These are phyloP conservation scores for Xylariaceae sp. DNA, from an alignment of 2,329 filamentous ascomycete genomes.

Conservation along the genomic window DNA sequence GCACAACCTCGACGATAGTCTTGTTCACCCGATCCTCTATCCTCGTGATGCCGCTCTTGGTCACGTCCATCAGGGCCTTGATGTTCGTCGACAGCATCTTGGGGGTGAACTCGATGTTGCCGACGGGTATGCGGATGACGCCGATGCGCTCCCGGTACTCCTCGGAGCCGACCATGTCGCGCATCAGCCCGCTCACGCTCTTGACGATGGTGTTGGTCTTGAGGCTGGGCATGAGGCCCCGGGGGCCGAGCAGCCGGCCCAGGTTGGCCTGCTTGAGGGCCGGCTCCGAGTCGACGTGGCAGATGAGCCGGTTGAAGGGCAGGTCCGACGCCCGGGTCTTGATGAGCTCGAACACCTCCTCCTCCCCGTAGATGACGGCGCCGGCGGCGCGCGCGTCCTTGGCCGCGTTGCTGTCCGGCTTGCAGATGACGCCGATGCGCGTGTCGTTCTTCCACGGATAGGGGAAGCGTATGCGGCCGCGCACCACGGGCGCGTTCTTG, in stretches of 20 bases:
- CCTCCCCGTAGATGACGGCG: constrained; percentile 76
- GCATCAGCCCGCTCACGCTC: constrained; percentile 67
- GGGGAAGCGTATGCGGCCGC: constrained; percentile 80
- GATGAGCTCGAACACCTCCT: constrained; percentile 75
- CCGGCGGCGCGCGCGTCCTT: constrained; percentile 69
- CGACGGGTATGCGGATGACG: constrained; percentile 82
- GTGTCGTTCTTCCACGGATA: constrained; percentile 85
- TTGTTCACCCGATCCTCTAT: constrained; percentile 60
- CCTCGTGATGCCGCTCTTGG: constrained; percentile 69
- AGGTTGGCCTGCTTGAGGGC: constrained; percentile 76
- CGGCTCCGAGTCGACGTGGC: constrained; percentile 68
- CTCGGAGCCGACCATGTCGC: constrained; percentile 73
- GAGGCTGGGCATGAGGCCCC: constrained; percentile 82
- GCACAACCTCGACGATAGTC: constrained; percentile 65
- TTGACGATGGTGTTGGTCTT: constrained; percentile 86
- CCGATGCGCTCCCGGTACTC: constrained; percentile 82
- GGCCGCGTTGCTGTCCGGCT: constrained; percentile 68
- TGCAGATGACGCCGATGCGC: constrained; percentile 83
- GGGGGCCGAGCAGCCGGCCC: constrained; percentile 76
- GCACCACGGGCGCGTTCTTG: constrained; percentile 80
- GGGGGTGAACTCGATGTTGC: constrained; percentile 82
- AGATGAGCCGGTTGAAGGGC: constrained; percentile 83
- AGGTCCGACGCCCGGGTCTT: constrained; percentile 60
- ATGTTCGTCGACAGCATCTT: constrained; percentile 81
- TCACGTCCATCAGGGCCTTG: constrained; percentile 62